Evolutionary conservation across 2,329 filamentous ascomycete species (phyloP), one percentile per base, ranked within the genome.

Genomic region (Colletotrichum aenigma): DNA sequence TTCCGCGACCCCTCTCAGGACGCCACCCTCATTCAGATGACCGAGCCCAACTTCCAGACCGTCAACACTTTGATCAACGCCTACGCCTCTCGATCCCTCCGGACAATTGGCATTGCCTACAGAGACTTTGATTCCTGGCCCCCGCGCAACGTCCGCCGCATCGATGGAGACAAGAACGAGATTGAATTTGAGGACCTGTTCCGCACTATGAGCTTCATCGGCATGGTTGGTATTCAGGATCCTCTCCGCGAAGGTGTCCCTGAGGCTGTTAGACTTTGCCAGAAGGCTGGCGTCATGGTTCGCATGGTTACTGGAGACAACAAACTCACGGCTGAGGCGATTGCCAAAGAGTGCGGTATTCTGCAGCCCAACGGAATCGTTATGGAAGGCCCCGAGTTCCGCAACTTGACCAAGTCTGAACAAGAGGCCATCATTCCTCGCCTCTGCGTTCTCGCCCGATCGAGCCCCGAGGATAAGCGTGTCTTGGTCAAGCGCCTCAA

Each of bases 261-360:
- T 3, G 91, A 95, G 67, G 94, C 94, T 13, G 94, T 96, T 32
- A 87, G 87, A 75, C 89, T 92, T 74, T 96, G 94, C 81, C 94
- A 96, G 81, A 89, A 90, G 71, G 94, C 94, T 6, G 94, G 94
- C 75, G 94, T 96, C 13, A 90, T 93, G 76, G 94, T 96, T 21
- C 93, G 94, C 80, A 96, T 96, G 94, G 94, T 96, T 4, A 96
- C 94, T 6, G 94, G 94, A 77, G 94, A 96, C 85, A 96, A 96
- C 85, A 92, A 94, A 78, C 86, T 94, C 75, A 96, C 94, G 9
- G 94, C 94, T 2, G 91, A 94, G 82, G 93, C 94, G 26, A 96
- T 96, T 79, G 94, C 94, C 24, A 90, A 89, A 78, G 94, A 96
- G 79, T 96, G 94, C 82, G 94, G 94, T 55, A 96, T 96, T 75